Evolutionary conservation across 495 filamentous ascomycete genomes (phyloP).

Genomic region (Penicillium riverlandense): DNA sequence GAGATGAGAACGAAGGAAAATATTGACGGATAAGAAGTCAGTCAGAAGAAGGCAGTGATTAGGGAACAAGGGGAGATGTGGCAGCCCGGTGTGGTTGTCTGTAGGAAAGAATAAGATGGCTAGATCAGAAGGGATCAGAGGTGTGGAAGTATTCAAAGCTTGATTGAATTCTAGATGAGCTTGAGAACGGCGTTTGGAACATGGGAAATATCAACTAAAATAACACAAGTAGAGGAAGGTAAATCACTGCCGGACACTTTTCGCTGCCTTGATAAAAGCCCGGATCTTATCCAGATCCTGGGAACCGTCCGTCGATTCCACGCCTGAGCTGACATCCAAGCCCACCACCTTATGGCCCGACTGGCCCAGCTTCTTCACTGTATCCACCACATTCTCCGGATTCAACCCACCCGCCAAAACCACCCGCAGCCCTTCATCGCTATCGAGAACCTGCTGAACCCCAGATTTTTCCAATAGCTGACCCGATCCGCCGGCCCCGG

Average conservation of each 20-base stretch:
- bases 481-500: slow-evolving; percentile 76
- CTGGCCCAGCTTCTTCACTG: slow-evolving; percentile 50
- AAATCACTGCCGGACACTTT: slow-evolving; percentile 32
- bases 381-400: slow-evolving; percentile 62
- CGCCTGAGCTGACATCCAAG: slow-evolving; percentile 90
- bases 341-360: slow-evolving; percentile 57
- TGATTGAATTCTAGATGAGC: too few species aligned
- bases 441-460: slow-evolving; percentile 54
- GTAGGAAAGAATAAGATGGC: too few species aligned
- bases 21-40: neutral
- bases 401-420: slow-evolving; percentile 79
- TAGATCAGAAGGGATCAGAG: too few species aligned
- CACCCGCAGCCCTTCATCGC: slow-evolving; percentile 58
- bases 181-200: neutral
- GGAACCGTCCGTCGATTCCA: slow-evolving; percentile 66
- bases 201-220: neutral
- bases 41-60: slow-evolving; percentile 1
- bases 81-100: too few species aligned
- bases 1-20: neutral
- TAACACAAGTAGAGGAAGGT: neutral
- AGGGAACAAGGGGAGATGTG: too few species aligned
- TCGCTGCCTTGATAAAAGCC: slow-evolving; percentile 70
- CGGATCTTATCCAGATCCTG: slow-evolving; percentile 80
- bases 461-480: slow-evolving; percentile 59
- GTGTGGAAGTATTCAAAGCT: too few species aligned